Evolutionary conservation across 306 rosid genomes (phyloP).

Genomic region (Sicyos baderoa): DNA sequence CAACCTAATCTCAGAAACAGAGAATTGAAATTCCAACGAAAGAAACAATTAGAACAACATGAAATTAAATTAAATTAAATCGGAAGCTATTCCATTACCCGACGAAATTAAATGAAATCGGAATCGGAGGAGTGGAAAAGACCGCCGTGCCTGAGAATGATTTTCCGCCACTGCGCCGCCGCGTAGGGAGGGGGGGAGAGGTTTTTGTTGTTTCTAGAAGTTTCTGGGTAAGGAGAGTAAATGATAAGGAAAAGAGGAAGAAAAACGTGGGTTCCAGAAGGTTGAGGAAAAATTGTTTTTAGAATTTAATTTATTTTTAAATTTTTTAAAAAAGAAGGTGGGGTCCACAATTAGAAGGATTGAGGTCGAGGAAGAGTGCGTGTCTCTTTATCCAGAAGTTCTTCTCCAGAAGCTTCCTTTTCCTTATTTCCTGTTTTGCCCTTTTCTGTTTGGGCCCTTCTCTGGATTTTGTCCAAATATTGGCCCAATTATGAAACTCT

Average conservation of each 20-base stretch:
- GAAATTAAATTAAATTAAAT: not conserved
- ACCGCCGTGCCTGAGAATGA: not conserved
- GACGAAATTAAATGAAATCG: not conserved
- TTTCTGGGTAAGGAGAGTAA: slow-evolving; percentile 35
- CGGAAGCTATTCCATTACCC: not conserved
- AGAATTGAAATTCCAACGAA: not conserved
- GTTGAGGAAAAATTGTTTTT: slow-evolving; percentile 20
- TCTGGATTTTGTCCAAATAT: not conserved
- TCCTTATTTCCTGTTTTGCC: not conserved
- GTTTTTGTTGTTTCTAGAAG: slow-evolving; percentile 67
- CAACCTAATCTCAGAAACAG: not conserved
- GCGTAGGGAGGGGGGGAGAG: slow-evolving; percentile 3
- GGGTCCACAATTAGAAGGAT: slow-evolving; percentile 36
- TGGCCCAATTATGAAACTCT: not conserved
- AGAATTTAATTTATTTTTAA: not conserved
- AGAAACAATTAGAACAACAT: not conserved
- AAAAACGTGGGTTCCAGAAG: slow-evolving; percentile 44
- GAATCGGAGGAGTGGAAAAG: not conserved
- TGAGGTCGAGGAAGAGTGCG: slow-evolving; percentile 1
- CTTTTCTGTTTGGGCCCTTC: not conserved
- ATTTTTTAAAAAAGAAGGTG: slow-evolving; percentile 7
- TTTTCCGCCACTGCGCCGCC: slow-evolving; percentile 3
- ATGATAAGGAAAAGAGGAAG: slow-evolving; percentile 19
- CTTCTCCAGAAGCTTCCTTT: slow-evolving; percentile 56
- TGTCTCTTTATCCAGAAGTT: not conserved